These are phyloP conservation scores for Diplodia corticola DNA, from an alignment of 2,329 filamentous ascomycete genomes.

Conservation along the genomic window DNA sequence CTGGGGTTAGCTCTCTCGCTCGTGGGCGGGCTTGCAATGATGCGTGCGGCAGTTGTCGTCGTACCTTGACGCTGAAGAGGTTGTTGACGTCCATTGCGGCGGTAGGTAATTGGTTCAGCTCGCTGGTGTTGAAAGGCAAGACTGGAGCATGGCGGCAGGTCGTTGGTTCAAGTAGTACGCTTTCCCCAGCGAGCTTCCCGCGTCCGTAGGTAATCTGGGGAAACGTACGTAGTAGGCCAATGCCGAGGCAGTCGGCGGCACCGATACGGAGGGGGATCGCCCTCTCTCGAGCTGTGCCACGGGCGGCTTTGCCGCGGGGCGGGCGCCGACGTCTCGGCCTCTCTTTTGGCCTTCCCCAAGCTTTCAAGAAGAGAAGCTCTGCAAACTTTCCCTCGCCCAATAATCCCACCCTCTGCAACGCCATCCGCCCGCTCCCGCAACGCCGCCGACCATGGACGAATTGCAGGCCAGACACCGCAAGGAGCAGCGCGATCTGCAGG, in stretches of 20 bases:
- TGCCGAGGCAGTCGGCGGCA: slow-evolving; percentile 16
- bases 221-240: slow-evolving; percentile 1
- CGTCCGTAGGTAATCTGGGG: slow-evolving; percentile 20
- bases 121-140: background rate
- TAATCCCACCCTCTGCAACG: background rate
- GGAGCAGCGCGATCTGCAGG: slow-evolving; percentile 83
- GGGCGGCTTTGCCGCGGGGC: background rate
- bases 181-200: background rate
- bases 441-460: slow-evolving; percentile 62
- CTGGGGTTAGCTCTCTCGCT: background rate
- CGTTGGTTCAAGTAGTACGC: background rate
- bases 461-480: slow-evolving; percentile 79
- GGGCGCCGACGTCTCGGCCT: too few relatives aligned
- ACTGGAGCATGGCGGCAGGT: background rate
- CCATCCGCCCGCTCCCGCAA: background rate
- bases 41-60: background rate
- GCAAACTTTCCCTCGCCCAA: background rate
- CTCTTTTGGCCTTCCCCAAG: background rate
- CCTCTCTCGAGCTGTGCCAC: background rate
- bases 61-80: slow-evolving; percentile 42
- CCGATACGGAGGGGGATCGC: background rate
- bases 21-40: background rate
- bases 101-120: background rate
- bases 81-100: slow-evolving; percentile 38
- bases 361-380: background rate